These are phyloP conservation scores for Euphorbia celastroides DNA, from an alignment of 441 rosid genomes.

Conservation along the genomic window DNA sequence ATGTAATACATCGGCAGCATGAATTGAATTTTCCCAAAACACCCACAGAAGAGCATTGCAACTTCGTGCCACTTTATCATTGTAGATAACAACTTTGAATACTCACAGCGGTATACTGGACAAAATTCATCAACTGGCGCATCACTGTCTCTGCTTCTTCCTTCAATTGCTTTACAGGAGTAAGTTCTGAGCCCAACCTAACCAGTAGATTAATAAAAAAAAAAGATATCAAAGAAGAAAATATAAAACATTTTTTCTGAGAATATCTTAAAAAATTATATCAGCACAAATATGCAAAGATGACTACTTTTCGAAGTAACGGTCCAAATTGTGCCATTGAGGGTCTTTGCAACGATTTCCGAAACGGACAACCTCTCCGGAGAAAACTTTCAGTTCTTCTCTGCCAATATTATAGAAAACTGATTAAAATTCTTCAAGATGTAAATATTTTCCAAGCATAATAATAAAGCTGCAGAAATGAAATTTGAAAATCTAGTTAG, in stretches of 20 bases:
- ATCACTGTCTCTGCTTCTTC: slow-evolving; percentile 72
- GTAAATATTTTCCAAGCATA: neutral
- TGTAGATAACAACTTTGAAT: slow-evolving; percentile 9
- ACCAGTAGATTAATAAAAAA: slow-evolving; percentile 12
- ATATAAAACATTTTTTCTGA: slow-evolving; percentile 10
- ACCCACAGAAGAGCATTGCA: slow-evolving; percentile 7
- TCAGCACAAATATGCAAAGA: slow-evolving; percentile 17
- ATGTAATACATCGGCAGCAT: neutral
- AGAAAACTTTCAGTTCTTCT: slow-evolving; percentile 84
- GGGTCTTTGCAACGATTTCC: slow-evolving; percentile 99
- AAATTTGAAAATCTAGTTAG: slow-evolving; percentile 6
- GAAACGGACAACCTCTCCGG: slow-evolving; percentile 96
- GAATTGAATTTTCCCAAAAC: neutral
- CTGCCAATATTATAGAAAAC: slow-evolving; percentile 35
- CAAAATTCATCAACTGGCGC: slow-evolving; percentile 73
- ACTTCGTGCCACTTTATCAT: slow-evolving; percentile 8
- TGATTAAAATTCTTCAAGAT: slow-evolving; percentile 10
- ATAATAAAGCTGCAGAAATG: slow-evolving; percentile 2
- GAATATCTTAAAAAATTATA: slow-evolving; percentile 8
- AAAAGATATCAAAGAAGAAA: slow-evolving; percentile 2
- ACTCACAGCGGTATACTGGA: slow-evolving; percentile 93
- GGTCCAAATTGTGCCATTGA: slow-evolving; percentile 97
- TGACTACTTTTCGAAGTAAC: slow-evolving; percentile 88
- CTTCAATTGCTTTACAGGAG: slow-evolving; percentile 69
- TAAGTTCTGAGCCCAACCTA: slow-evolving; percentile 73